phyloP scores from a whole-genome alignment of 2,329 filamentous ascomycete species.

The Talaromyces piceae region DNA sequence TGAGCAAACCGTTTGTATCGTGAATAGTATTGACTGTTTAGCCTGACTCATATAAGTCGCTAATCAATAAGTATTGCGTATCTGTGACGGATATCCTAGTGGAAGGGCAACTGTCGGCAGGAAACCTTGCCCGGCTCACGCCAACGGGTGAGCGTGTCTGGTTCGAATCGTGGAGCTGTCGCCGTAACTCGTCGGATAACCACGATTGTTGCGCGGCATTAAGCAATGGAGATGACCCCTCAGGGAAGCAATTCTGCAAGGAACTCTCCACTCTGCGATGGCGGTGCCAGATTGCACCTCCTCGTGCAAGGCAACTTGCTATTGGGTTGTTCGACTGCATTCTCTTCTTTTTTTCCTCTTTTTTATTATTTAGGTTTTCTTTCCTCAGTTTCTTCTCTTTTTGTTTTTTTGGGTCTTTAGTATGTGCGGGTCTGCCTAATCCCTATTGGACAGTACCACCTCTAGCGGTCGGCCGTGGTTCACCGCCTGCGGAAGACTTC shows the following conservation, averaged over 20 bases:
- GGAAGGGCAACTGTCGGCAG: conserved; percentile 31
- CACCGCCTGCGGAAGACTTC: conserved; percentile 8
- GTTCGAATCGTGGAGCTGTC: conserved; percentile 49
- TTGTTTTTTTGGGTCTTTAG: not conserved
- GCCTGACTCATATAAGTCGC: not conserved
- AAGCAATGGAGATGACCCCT: conserved; percentile 49
- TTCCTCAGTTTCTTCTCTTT: not conserved
- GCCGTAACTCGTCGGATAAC: conserved; percentile 49
- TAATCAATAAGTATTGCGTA: conserved; percentile 7
- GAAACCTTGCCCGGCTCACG: conserved; percentile 28
- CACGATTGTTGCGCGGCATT: conserved; percentile 46
- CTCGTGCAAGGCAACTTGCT: conserved; percentile 29
- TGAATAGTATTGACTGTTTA: too few species aligned
- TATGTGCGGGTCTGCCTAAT: not conserved
- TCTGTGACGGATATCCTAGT: conserved; percentile 38
- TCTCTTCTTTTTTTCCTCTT: conserved; percentile 21
- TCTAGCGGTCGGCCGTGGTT: not conserved
- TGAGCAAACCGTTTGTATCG: too few species aligned
- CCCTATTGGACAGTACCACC: not conserved
- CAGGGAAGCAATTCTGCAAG: conserved; percentile 56
- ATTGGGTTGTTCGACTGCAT: conserved; percentile 30
- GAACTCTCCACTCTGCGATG: conserved; percentile 47
- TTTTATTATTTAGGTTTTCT: conserved; percentile 1
- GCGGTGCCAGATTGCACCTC: conserved; percentile 48
- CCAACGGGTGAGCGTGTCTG: conserved; percentile 42